Conservation (phyloP, 2,329 filamentous ascomycete genomes). For the Pyrenochaeta sp. region DNA sequence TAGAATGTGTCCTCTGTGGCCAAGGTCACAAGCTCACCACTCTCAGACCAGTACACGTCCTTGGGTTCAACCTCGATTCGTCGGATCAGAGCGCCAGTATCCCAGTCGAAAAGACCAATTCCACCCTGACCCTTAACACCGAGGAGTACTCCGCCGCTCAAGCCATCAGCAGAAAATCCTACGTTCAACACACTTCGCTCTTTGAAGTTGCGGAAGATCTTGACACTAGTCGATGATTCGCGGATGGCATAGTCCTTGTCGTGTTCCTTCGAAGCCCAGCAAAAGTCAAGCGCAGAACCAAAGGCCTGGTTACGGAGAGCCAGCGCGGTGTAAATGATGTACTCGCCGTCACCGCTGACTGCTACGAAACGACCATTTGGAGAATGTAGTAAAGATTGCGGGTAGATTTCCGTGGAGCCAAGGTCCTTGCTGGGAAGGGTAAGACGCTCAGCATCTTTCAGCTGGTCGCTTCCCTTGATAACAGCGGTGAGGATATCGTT, state of each 20-base stretch:
- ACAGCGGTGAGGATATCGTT: constrained; percentile 95
- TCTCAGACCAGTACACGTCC: constrained; percentile 94
- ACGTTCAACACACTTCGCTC: constrained; percentile 94
- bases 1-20: constrained; percentile 97
- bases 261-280: constrained; percentile 96
- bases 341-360: constrained; percentile 94
- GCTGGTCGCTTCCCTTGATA: constrained; percentile 87
- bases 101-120: constrained; percentile 96
- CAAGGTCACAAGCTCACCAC: constrained; percentile 88
- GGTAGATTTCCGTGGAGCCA: constrained; percentile 95
- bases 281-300: constrained; percentile 93
- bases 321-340: constrained; percentile 97
- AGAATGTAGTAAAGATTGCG: constrained; percentile 93
- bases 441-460: constrained; percentile 91
- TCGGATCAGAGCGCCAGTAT: constrained; percentile 84
- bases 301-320: constrained; percentile 98
- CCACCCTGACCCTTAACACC: constrained; percentile 95
- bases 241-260: constrained; percentile 98
- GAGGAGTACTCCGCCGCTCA: constrained; percentile 86
- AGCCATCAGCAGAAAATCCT: constrained; percentile 90
- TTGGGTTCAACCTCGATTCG: constrained; percentile 83
- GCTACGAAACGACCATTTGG: constrained; percentile 91
- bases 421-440: constrained; percentile 91
- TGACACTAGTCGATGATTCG: constrained; percentile 91
- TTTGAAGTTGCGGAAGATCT: constrained; percentile 97